A percentile compares a stretch with the other conserved stretches of the same genome.
Conservation (phyloP, 306 rosid genomes). For the Oxytropis ochrocephala region DNA sequence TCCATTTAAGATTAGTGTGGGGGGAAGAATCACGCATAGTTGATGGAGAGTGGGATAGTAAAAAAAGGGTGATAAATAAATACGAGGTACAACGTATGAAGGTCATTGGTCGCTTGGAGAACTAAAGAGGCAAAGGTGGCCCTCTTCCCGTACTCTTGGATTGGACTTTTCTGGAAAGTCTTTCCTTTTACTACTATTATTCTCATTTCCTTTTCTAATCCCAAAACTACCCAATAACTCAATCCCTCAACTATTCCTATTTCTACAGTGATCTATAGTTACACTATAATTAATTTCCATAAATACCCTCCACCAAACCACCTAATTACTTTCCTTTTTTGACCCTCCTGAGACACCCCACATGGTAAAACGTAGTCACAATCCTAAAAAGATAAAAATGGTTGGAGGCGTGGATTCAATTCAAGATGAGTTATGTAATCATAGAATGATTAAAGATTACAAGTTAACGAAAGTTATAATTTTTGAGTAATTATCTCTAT, state of each 20-base stretch:
- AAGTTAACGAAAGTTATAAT: constrained; percentile 31
- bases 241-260: background rate
- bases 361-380: constrained; percentile 36
- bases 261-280: background rate
- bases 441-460: constrained; percentile 33
- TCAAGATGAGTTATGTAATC: background rate
- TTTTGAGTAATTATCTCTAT: constrained; percentile 44
- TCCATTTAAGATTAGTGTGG: background rate
- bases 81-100: constrained; percentile 57
- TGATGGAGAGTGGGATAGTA: constrained; percentile 18
- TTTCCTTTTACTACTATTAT: constrained; percentile 53
- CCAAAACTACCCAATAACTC: constrained; percentile 26
- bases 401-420: constrained; percentile 15
- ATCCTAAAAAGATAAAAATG: constrained; percentile 25
- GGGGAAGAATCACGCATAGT: constrained; percentile 18
- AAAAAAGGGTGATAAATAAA: constrained; percentile 26
- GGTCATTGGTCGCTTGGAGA: constrained; percentile 48
- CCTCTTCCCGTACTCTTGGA: constrained; percentile 99
- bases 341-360: constrained; percentile 12
- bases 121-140: constrained; percentile 79
- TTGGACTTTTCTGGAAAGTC: constrained; percentile 67
- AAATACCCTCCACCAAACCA: constrained; percentile 7
- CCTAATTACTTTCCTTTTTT: constrained; percentile 8
- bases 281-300: background rate
- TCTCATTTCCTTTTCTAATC: constrained; percentile 52